A percentile compares a stretch with the other conserved stretches of the same genome.
phyloP scores from a whole-genome alignment of 2,329 filamentous ascomycete genomes.

The Ophiostoma tasmaniense region DNA sequence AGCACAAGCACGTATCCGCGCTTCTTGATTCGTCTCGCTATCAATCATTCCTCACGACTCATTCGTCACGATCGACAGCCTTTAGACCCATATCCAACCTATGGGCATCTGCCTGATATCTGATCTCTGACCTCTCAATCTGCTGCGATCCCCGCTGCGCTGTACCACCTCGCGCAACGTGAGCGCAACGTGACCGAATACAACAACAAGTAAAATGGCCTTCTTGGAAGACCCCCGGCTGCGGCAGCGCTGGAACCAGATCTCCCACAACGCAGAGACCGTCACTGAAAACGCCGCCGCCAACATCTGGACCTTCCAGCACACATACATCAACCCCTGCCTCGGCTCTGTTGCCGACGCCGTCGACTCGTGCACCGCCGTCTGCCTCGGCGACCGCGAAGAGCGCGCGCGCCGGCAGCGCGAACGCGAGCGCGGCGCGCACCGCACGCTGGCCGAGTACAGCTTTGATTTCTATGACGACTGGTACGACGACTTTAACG shows the following conservation, averaged over 20 bases:
- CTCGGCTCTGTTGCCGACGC: slow-evolving; percentile 57
- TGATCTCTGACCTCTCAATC: background rate
- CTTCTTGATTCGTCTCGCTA: background rate
- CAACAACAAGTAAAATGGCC: slow-evolving; percentile 35
- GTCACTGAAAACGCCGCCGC: slow-evolving; percentile 89
- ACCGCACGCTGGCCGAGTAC: slow-evolving; percentile 59
- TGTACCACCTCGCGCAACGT: slow-evolving; percentile 10
- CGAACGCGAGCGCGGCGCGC: slow-evolving; percentile 49
- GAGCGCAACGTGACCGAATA: background rate
- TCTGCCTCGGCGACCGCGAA: slow-evolving; percentile 63
- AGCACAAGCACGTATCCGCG: background rate
- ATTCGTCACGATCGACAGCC: slow-evolving; percentile 1
- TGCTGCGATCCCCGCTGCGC: background rate
- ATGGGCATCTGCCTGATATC: too few species aligned
- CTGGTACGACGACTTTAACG: slow-evolving; percentile 64
- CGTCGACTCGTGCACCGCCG: slow-evolving; percentile 62
- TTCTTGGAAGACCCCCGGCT: slow-evolving; percentile 76
- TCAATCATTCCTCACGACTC: background rate
- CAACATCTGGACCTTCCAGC: slow-evolving; percentile 79
- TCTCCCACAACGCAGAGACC: slow-evolving; percentile 72
- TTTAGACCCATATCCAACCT: too few species aligned
- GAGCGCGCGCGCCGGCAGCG: slow-evolving; percentile 62
- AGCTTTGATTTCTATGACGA: slow-evolving; percentile 98
- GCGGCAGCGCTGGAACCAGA: slow-evolving; percentile 87
- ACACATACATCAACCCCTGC: slow-evolving; percentile 78